Evolutionary conservation across 345 rosid genomes (phyloP), one percentile per base, ranked within the genome.

Genomic region (Sapria himalayana): DNA sequence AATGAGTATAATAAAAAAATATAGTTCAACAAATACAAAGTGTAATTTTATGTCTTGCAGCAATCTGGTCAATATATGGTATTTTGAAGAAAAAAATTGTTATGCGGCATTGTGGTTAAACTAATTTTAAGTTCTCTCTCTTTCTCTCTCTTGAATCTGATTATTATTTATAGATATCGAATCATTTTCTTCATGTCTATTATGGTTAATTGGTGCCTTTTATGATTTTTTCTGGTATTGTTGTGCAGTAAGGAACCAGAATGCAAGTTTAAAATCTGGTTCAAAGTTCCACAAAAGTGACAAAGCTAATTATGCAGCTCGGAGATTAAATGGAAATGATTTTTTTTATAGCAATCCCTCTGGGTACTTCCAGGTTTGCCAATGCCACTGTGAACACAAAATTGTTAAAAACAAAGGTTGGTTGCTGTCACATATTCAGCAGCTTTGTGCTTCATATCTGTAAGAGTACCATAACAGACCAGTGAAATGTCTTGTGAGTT

Each of bases 321-420:
- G 33, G 41, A 74, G 49, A 43, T 50, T 60, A 0, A 31, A 9
- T 52, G 58, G 71, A 3, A 60, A 58, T 46, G 55, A 58, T 21
- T 54, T 56, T 39, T 62, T 47, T 13, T 78, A 70, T 42, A 46
- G 19, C 18, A 81, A 86, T 44, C 72, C 94, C 37, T 42, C 67
- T 29, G 5, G 47, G 15, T 41, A 73, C 51, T 39, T n/a, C 46
- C 62, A 60, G 74, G 91, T 74, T 62, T 39, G 37, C 17, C 39
- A 12, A 64, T 39, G 37, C 17, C 39, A 12, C 38, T 46, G n/a
- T 12, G 29, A 45, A 1, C 23, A 9, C 12, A 4, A 14, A 21
- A 21, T 7, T 29, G n/a, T n/a, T n/a, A n/a, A n/a, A n/a, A n/a
- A n/a, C n/a, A n/a, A n/a, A n/a, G n/a, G n/a, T n/a, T n/a, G n/a